These are phyloP conservation scores for Fusarium aywerte DNA, from an alignment of 2,329 filamentous ascomycete genomes.

Conservation along the genomic window DNA sequence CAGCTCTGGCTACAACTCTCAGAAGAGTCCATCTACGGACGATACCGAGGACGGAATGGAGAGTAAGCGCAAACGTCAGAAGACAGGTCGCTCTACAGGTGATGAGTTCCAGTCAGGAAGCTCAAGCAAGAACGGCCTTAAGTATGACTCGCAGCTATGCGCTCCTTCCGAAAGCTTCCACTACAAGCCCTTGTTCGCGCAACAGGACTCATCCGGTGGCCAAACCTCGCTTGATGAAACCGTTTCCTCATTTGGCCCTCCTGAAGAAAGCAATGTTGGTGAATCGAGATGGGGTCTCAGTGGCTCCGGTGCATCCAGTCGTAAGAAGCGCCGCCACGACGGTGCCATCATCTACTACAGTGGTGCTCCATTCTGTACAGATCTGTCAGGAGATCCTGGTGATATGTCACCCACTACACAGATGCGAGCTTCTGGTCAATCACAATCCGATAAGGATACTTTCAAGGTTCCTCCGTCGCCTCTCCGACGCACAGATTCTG, in stretches of 20 bases:
- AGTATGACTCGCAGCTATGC: constrained; percentile 53
- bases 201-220: constrained; percentile 59
- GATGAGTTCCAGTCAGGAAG: constrained; percentile 51
- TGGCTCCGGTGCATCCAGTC: constrained; percentile 60
- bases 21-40: constrained; percentile 61
- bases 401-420: constrained; percentile 61
- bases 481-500: constrained; percentile 59
- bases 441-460: constrained; percentile 41
- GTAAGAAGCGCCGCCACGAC: constrained; percentile 67
- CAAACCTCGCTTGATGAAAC: constrained; percentile 62
- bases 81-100: constrained; percentile 52
- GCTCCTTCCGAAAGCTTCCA: constrained; percentile 64
- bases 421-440: constrained; percentile 59
- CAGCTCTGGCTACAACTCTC: constrained; percentile 62
- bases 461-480: constrained; percentile 40
- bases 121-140: constrained; percentile 54
- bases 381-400: constrained; percentile 75
- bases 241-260: constrained; percentile 59
- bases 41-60: constrained; percentile 58
- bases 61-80: constrained; percentile 59
- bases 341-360: constrained; percentile 88
- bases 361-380: constrained; percentile 82
- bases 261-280: constrained; percentile 61
- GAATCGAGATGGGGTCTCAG: constrained; percentile 60
- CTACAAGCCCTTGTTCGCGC: constrained; percentile 72